Conservation (phyloP, 768 basidiomycete genomes). For the Amylocystis lapponica region DNA sequence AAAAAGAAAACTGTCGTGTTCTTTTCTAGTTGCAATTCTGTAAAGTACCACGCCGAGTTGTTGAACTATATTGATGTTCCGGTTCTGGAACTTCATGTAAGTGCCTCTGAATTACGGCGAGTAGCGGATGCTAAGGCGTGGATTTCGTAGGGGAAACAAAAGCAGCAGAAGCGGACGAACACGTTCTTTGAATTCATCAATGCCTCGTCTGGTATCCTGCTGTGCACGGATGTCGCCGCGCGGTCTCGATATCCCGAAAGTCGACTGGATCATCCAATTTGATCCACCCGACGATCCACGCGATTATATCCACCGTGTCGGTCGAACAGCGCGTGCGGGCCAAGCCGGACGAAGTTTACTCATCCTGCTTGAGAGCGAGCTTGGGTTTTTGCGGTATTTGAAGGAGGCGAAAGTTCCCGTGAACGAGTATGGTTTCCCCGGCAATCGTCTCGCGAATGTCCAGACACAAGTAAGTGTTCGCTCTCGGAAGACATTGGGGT, state of each 20-base stretch:
- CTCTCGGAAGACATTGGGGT: background rate
- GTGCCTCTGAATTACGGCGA: no score
- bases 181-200: slow-evolving; percentile 77
- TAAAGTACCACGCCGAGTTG: slow-evolving; percentile 88
- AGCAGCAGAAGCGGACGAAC: background rate
- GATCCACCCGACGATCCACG: slow-evolving; percentile 96
- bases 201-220: slow-evolving; percentile 78
- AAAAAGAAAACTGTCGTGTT: slow-evolving; percentile 95
- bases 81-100: slow-evolving; percentile 83
- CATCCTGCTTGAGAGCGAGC: slow-evolving; percentile 83
- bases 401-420: slow-evolving; percentile 91
- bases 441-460: slow-evolving; percentile 81
- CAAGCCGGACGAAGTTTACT: slow-evolving; percentile 90
- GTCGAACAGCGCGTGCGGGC: slow-evolving; percentile 90
- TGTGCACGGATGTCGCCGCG: slow-evolving; percentile 96
- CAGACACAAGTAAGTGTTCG: slow-evolving; percentile 73
- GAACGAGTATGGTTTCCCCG: slow-evolving; percentile 88
- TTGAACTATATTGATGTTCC: slow-evolving; percentile 93
- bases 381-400: slow-evolving; percentile 91
- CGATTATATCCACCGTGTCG: slow-evolving; percentile 96
- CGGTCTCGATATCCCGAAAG: slow-evolving; percentile 92
- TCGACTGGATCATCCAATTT: slow-evolving; percentile 96
- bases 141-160: background rate
- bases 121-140: no score
- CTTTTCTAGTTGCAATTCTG: slow-evolving; percentile 89